Percentiles rank a stretch among this genome's conserved stretches.
Evolutionary conservation across 2,329 filamentous ascomycete species (phyloP).

Genomic region (Cladosporium austrohemisphaericum): DNA sequence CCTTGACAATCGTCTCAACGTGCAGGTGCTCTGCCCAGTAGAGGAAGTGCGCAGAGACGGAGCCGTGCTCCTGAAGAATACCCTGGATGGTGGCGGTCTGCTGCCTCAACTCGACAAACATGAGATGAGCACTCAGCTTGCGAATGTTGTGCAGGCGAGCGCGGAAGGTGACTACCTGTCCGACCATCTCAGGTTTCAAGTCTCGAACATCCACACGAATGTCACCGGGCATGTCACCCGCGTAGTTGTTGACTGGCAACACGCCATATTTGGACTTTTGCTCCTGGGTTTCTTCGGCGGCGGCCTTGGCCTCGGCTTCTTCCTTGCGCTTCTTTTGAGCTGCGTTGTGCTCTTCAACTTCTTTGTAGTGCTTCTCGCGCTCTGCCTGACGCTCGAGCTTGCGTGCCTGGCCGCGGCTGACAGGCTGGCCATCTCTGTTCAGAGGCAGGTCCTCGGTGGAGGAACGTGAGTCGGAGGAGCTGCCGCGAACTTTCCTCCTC

Average conservation of each 20-base stretch:
- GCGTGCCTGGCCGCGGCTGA: slow-evolving; percentile 48
- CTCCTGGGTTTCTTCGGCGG: slow-evolving; percentile 54
- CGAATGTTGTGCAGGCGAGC: slow-evolving; percentile 75
- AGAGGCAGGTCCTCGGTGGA: slow-evolving; percentile 39
- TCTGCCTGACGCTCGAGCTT: slow-evolving; percentile 46
- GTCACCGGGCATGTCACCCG: slow-evolving; percentile 48
- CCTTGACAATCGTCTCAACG: slow-evolving; percentile 72
- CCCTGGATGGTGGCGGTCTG: slow-evolving; percentile 81
- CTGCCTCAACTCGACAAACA: slow-evolving; percentile 83
- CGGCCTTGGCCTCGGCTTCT: slow-evolving; percentile 47
- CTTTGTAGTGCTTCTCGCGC: slow-evolving; percentile 43
- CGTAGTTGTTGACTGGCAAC: slow-evolving; percentile 56
- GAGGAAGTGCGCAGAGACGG: slow-evolving; percentile 69
- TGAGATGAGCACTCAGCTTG: slow-evolving; percentile 74
- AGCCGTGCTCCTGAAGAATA: slow-evolving; percentile 63
- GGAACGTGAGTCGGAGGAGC: slow-evolving; percentile 32
- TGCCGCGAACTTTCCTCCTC: slow-evolving; percentile 27
- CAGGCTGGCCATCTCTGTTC: slow-evolving; percentile 48
- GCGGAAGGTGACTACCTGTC: slow-evolving; percentile 62
- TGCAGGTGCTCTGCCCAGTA: slow-evolving; percentile 83
- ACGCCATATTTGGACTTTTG: slow-evolving; percentile 58
- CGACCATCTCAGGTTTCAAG: slow-evolving; percentile 51
- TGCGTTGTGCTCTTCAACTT: slow-evolving; percentile 41
- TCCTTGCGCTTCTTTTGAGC: slow-evolving; percentile 47
- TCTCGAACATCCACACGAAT: slow-evolving; percentile 49